Base-by-base conservation (phyloP, 2,329 filamentous ascomycete species). In the Diaporthe batatas region DNA sequence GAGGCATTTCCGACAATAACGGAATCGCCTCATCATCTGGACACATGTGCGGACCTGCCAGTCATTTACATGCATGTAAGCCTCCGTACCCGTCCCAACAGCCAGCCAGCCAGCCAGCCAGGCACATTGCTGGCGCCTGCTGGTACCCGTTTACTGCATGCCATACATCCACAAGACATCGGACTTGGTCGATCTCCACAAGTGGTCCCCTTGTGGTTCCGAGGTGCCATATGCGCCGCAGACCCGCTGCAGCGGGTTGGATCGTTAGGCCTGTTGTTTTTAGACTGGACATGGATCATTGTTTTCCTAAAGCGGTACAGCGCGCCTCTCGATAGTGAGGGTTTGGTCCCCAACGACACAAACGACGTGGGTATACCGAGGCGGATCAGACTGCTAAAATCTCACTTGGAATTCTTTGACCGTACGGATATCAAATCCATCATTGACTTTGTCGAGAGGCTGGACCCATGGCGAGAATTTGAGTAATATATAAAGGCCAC, bases 301-400 rank as follows among this genome's bases (percentile, higher is more conserved):
- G 62, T 65, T 65, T 51, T 65, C 62, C 62, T 51, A 65, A 65
- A 18, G 62, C 44, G 62, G 62, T 51, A 51, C 29, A 44, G 62
- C 44, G 62, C 36, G 36, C 36, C 36, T 25, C 44, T 14, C 25
- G 7, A 21, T 18, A 21, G 11, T 23, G 44, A 65, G 29, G 44
- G 62, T 51, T 51, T 39, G 44, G 12, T 6, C 34, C 29, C 44
- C 12, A 39, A 14, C 34, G 34, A 36, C 34, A 12, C 14, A n/a
- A 65, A n/a, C 23, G 18, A 36, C 18, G 21, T 65, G 21, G 59
- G 59, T 21, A 23, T 25, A 25, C n/a, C 21, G 32, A 5, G 29
- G 29, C 12, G 12, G 44, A 14, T 10, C 29, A 23, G 3, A 36
- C 29, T 65, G 44, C 62, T 65, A 51, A 65, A 65, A 65, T 51